Percentiles rank a stretch among this genome's conserved stretches.
phyloP scores from a whole-genome alignment of 2,329 filamentous ascomycete genomes.

The Pseudogymnoascus verrucosus region DNA sequence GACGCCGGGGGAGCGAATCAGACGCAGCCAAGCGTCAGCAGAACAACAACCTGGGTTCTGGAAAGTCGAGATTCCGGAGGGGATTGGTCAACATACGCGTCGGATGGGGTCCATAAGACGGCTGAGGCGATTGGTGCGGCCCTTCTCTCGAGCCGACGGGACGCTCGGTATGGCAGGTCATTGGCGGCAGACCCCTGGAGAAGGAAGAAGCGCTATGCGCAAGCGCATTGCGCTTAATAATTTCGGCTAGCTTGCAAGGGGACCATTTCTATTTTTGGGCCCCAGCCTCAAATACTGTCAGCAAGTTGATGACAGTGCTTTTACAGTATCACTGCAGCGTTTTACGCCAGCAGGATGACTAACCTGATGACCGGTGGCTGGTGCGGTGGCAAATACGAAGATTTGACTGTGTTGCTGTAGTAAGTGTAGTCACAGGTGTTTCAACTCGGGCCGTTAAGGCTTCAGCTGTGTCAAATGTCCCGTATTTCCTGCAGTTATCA shows the following conservation, averaged over 20 bases:
- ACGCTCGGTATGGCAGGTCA: background rate
- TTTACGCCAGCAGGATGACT: background rate
- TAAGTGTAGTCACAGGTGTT: background rate
- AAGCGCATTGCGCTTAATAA: constrained; percentile 7
- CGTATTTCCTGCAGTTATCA: background rate
- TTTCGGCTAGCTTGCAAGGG: background rate
- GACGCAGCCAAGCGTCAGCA: background rate
- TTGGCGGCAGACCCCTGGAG: background rate
- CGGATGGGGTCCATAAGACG: background rate
- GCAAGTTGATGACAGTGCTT: background rate
- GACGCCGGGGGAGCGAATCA: background rate
- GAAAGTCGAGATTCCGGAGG: background rate
- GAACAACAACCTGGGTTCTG: background rate
- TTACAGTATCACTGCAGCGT: background rate
- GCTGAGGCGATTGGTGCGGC: background rate
- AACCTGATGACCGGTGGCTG: background rate
- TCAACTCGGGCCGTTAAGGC: constrained; percentile 8
- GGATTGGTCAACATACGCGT: constrained; percentile 1
- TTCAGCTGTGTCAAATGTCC: constrained; percentile 3
- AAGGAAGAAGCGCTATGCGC: background rate
- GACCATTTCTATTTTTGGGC: background rate
- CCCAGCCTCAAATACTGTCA: constrained; percentile 3
- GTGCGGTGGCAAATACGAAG: background rate
- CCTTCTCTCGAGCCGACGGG: background rate
- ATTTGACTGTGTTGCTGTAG: background rate